Evolutionary conservation across 805 yeast species (phyloP).

Genomic region (Ogataea minuta): DNA sequence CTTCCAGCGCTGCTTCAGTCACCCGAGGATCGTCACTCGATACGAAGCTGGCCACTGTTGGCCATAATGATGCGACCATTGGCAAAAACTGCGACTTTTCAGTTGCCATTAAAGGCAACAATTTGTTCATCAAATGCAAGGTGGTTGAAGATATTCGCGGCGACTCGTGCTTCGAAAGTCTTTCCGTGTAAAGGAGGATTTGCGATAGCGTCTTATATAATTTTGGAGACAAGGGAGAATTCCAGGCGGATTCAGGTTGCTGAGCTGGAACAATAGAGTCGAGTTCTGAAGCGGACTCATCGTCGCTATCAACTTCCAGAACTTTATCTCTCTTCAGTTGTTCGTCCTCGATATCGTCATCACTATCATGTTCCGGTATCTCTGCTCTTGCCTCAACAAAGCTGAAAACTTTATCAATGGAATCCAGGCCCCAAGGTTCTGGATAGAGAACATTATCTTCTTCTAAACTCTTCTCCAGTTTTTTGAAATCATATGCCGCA

Average conservation of each 20-base stretch:
- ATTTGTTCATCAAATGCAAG: conserved; percentile 44
- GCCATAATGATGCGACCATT: conserved; percentile 53
- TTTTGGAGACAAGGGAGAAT: conserved; percentile 59
- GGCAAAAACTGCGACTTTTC: conserved; percentile 46
- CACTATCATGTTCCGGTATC: conserved; percentile 20
- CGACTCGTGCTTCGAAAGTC: conserved; percentile 66
- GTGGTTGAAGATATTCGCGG: conserved; percentile 54
- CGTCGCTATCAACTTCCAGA: conserved; percentile 34
- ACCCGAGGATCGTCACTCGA: conserved; percentile 30
- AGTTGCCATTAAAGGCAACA: conserved; percentile 55
- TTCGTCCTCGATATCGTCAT: conserved; percentile 21
- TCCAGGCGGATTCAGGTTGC: conserved; percentile 51
- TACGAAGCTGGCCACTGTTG: conserved; percentile 34
- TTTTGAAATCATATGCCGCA: conserved; percentile 26
- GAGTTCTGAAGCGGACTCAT: conserved; percentile 39
- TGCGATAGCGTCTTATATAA: conserved; percentile 59
- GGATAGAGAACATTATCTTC: conserved; percentile 31
- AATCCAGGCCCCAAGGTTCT: conserved; percentile 61
- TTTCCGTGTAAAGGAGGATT: conserved; percentile 66
- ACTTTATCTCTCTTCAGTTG: conserved; percentile 21
- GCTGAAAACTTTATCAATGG: conserved; percentile 41
- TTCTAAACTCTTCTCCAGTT: conserved; percentile 16
- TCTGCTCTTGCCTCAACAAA: conserved; percentile 40
- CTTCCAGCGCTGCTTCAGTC: conserved; percentile 30
- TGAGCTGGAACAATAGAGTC: conserved; percentile 28